These are phyloP conservation scores for Planoprotostelium fungivorum DNA, from an alignment of 78 protist species.

Conservation along the genomic window DNA sequence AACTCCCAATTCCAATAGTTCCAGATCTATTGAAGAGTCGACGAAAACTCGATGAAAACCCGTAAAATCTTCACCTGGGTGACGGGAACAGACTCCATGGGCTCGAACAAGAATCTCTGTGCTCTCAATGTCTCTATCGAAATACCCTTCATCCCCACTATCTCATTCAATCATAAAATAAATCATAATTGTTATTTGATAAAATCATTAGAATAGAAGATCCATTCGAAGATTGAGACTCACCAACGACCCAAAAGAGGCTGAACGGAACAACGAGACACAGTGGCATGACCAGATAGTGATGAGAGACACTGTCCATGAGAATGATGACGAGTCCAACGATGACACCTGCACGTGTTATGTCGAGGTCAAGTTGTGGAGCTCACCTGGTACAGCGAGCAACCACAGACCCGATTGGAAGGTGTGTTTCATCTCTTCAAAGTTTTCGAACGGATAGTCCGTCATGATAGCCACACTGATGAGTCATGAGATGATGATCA, in stretches of 20 bases:
- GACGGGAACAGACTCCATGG: background rate
- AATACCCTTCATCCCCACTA: background rate
- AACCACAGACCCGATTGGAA: background rate
- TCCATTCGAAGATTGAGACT: no score
- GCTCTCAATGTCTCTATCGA: background rate
- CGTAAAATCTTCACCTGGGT: background rate
- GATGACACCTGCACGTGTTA: background rate
- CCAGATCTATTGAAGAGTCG: background rate
- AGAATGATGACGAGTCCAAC: background rate
- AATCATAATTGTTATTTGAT: no score
- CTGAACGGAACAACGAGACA: background rate
- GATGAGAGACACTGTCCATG: background rate
- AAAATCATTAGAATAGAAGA: no score
- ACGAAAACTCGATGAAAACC: background rate
- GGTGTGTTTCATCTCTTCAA: background rate
- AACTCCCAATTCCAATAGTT: background rate
- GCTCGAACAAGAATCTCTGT: background rate
- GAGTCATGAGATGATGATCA: background rate
- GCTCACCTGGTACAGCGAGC: background rate
- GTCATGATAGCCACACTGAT: background rate
- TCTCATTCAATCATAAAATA: no score
- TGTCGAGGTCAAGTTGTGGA: background rate
- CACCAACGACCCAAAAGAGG: background rate
- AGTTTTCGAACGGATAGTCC: background rate
- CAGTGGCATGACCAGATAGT: background rate